Evolutionary conservation across 1,284 basidiomycete genomes (phyloP).

Genomic region (Trametes hirsuta): DNA sequence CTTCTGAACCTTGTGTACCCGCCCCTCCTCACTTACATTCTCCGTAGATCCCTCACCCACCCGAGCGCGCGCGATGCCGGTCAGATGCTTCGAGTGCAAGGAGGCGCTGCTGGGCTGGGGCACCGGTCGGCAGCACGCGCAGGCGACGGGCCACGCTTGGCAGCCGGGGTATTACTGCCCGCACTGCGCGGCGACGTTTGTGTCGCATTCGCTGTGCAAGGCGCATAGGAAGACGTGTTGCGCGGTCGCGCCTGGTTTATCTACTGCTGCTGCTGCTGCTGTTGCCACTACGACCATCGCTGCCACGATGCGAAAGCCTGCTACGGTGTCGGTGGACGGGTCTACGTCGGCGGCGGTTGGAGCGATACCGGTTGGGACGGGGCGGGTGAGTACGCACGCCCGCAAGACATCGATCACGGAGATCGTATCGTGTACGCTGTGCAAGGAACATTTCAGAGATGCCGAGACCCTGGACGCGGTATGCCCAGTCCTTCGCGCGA

Average conservation of each 20-base stretch:
- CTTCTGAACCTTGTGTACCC: not conserved
- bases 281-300: not conserved
- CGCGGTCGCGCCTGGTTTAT: not conserved
- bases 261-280: not conserved
- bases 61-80: not conserved
- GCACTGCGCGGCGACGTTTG: not conserved
- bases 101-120: not conserved
- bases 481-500: not conserved
- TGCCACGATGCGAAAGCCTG: not conserved
- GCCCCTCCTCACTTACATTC: not conserved
- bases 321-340: too few relatives aligned
- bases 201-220: not conserved
- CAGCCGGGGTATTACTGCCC: not conserved
- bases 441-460: not conserved
- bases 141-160: not conserved
- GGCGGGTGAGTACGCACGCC: not conserved
- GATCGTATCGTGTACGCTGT: not conserved
- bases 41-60: not conserved
- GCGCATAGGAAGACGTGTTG: not conserved
- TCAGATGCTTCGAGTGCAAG: slow-evolving; percentile 2
- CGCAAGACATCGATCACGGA: not conserved
- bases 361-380: too few relatives aligned
- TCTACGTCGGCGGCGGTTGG: too few relatives aligned
- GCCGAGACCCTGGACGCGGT: not conserved
- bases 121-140: not conserved